phyloP scores from a whole-genome alignment of 2,329 filamentous ascomycete species.

The Colletotrichum neosansevieriae region DNA sequence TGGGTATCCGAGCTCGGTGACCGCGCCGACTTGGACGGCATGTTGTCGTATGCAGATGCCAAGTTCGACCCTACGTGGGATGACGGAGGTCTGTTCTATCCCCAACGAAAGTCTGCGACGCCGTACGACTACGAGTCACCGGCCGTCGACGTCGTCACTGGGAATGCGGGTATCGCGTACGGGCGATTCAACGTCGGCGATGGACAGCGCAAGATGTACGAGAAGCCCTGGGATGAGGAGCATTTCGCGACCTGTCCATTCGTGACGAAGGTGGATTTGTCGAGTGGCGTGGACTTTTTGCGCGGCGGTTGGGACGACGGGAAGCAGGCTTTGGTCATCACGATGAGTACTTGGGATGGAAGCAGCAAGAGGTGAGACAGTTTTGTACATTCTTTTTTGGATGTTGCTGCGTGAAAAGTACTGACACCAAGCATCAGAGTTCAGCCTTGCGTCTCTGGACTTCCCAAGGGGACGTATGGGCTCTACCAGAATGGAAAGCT shows the following conservation, averaged over 20 bases:
- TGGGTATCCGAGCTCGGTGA: conserved; percentile 51
- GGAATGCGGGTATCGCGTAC: conserved; percentile 53
- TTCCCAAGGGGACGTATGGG: background rate
- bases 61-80: conserved; percentile 48
- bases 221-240: conserved; percentile 16
- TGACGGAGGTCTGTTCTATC: conserved; percentile 51
- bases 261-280: background rate
- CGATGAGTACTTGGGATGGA: conserved; percentile 14
- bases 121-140: conserved; percentile 41
- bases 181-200: conserved; percentile 51
- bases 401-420: too few species aligned
- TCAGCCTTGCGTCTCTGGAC: background rate
- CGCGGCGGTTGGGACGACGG: conserved; percentile 5
- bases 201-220: conserved; percentile 52
- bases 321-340: background rate
- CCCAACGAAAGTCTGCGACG: conserved; percentile 42
- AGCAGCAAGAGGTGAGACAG: background rate
- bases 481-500: background rate
- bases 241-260: conserved; percentile 22
- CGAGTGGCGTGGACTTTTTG: conserved; percentile 10
- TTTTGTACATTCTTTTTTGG: background rate
- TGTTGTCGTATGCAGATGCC: conserved; percentile 47
- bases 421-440: background rate
- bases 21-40: conserved; percentile 33
- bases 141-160: conserved; percentile 51